Base-by-base conservation (phyloP, 495 filamentous ascomycete genomes). In the Aspergillus mulundensis region DNA sequence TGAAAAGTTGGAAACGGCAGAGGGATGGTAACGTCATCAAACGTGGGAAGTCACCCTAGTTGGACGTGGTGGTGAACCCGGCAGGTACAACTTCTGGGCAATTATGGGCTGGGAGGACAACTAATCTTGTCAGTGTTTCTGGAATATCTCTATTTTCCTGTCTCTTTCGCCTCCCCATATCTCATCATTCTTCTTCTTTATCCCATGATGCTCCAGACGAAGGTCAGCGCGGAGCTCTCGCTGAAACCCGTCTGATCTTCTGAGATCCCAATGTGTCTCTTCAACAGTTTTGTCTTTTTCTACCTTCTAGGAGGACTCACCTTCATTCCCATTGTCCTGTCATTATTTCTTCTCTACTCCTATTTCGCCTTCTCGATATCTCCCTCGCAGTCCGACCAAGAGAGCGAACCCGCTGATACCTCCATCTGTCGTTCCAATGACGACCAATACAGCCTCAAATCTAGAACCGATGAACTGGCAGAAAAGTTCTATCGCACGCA, bases 261-360 rank as follows among this genome's bases (percentile, higher is more conserved):
- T 54, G 48, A 54, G 56, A 62, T 69, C 70, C 67, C 61, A 67
- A 90, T 87, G 85, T 86, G 85, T 80, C 77, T 78, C 59, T 80
- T 90, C 77, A 76, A 80, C 57, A 74, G 73, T 57, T 85, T 95
- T 64, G 73, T 94, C 58, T 64, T 87, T 61, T 76, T 86, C 63
- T 97, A 96, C 78, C 60, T 95, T 57, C 70, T 97, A 58, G 95
- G 95, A 69, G 95, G 93, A 65, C 70, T 97, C 62, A 96, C 91
- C 23, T 92, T 98, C 60, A 64, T 97, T 53, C 95, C 94, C 39
- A 73, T 95, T 5, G 44, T 93, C 57, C 56, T 93, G 44, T 69
- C 68, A n/a, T 66, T 81, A 28, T 38, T 91, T 36, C 64, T 94
- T 19, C 67, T 87, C 24, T 83, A 90, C 63, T 84, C 82, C 58